Evolutionary conservation across 768 basidiomycete species (phyloP), one percentile per base, ranked within the genome.

Genomic region (Lentinula sp.): DNA sequence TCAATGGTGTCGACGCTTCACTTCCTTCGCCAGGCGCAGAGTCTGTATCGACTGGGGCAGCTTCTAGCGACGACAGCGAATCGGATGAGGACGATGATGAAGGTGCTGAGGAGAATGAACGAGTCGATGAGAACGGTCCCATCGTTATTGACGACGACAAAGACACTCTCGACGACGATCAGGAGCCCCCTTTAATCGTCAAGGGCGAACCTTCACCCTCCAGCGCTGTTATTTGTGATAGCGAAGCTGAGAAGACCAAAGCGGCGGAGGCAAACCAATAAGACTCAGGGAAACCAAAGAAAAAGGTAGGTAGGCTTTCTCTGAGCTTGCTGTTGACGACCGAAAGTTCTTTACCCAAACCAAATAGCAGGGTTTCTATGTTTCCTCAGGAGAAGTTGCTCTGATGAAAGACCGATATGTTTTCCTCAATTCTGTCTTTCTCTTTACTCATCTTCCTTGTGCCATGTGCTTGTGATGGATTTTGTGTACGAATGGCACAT

Each of bases 311-410:
- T 53, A 28, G 28, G 28, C 28, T 28, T 28, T 28, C 28, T 28
- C 93, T 1, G 96, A 98, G 69, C 78, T 96, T 60, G 87, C 85
- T 28, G 76, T 95, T 50, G 95, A 98, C 75, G 87, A 95, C 69
- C 87, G 96, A 4, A 94, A 89, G 2, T 93, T 83, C 74, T 91
- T 95, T 67, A 93, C 90, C 4, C 87, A 93, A 71, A 96, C 95
- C 4, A 93, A 90, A 72, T 93, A 95, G 67, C 86, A 89, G 61
- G 93, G 93, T 1, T 97, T 95, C 77, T 96, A 95, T 68, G 95
- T 98, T 9, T 91, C 89, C 5, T 83, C 83, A 35, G 95, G 95
- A 2, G 88, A 92, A 67, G 89, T 98, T 13, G 93, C 93, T 3
- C 71, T 98, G 11, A 77, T 93, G 67, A 90, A 89, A 69, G 89